Evolutionary conservation across 1,284 basidiomycete species (phyloP), one percentile per base, ranked within the genome.

Genomic region (Tetrapyrgos nigripes): DNA sequence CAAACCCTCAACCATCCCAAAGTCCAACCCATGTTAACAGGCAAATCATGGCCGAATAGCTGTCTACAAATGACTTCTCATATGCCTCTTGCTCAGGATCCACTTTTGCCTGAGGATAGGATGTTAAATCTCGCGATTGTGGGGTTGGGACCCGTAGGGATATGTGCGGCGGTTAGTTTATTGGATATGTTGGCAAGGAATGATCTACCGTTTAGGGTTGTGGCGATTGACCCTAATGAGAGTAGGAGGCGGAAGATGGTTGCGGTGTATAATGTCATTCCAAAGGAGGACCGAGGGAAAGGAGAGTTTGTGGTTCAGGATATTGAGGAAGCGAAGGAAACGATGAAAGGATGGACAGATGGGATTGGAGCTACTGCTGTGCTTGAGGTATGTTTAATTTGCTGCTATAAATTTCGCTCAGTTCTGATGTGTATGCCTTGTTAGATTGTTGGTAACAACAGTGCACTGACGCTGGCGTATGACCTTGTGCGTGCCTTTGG

Each of bases 401-500:
- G 14, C 40, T 47, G 29, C 27, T 19, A 26, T 49, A 14, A 13
- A 44, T 40, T 37, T 28, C 29, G 23, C 23, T 27, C 37, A 35
- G 45, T 51, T 23, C 57, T 43, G 53, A 55, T 50, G 17, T 33
- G 44, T 28, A 67, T 70, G 29, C n/a, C n/a, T n/a, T n/a, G n/a
- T n/a, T 74, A 96, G 85, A 84, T 94, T 31, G 95, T 97, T 9
- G 94, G 95, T 8, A 88, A 90, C 64, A 81, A 81, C 50, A 79
- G 80, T 43, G 93, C 93, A 0, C 74, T 96, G 23, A 77, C 79
- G 14, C 80, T 92, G n/a, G 85, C 92, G 1, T 89, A 94, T 66
- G 82, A 90, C 14, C 79, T 96, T 40, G 88, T 94, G 29, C 83
- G 91, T 31, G 86, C 92, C 1, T 94, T 91, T 67, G 94, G 94